These are phyloP conservation scores for Brassica balearica DNA, from an alignment of 441 rosid genomes.

Conservation along the genomic window DNA sequence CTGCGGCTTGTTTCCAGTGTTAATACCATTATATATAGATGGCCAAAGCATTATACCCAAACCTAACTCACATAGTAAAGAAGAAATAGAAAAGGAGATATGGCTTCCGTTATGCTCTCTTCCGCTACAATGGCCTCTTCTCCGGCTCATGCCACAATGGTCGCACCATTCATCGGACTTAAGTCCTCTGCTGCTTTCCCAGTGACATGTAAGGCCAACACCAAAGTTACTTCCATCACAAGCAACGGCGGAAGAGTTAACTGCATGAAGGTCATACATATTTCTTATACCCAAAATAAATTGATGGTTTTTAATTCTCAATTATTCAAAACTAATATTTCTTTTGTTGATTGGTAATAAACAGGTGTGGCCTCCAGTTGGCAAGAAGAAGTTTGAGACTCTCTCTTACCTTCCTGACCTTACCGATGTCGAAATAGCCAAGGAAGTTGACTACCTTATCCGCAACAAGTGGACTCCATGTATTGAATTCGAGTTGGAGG, in stretches of 20 bases:
- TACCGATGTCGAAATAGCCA: conserved; percentile 30
- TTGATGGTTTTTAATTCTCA: neutral
- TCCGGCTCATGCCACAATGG: conserved; percentile 60
- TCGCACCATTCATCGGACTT: conserved; percentile 71
- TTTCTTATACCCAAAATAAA: neutral
- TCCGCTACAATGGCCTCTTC: conserved; percentile 57
- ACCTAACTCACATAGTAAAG: conserved; percentile 20
- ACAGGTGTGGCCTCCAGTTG: conserved; percentile 56
- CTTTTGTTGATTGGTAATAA: neutral
- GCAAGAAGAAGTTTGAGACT: conserved; percentile 63
- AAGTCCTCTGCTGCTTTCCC: conserved; percentile 65
- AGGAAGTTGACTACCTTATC: conserved; percentile 56
- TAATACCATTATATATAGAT: conserved; percentile 42
- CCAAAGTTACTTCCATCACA: conserved; percentile 62
- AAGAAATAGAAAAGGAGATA: conserved; percentile 18
- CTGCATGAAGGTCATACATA: conserved; percentile 64
- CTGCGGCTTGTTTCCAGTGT: conserved; percentile 10
- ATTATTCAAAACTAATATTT: conserved; percentile 1
- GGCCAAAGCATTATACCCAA: conserved; percentile 8
- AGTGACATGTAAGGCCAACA: conserved; percentile 52
- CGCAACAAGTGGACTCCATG: conserved; percentile 53
- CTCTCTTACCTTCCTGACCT: conserved; percentile 58
- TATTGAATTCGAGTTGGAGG: conserved; percentile 59
- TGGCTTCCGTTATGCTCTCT: conserved; percentile 68
- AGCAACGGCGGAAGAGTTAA: conserved; percentile 70